These are phyloP conservation scores for Rutstroemia sydowiana DNA, from an alignment of 2,329 filamentous ascomycete genomes.

Conservation along the genomic window DNA sequence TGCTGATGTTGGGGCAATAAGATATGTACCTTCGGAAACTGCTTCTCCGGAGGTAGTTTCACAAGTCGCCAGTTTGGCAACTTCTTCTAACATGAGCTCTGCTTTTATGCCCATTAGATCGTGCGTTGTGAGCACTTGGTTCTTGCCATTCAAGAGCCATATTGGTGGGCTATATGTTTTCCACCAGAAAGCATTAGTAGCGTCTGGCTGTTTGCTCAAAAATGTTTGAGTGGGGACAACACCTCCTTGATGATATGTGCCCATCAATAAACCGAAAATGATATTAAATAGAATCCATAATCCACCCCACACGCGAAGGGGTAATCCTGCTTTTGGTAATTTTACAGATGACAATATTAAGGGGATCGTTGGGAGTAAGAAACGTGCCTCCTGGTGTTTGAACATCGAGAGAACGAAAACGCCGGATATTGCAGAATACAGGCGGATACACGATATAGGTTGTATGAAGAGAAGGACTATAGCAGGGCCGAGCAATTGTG, in stretches of 20 bases:
- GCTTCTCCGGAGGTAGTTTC: slow-evolving; percentile 51
- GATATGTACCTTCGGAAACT: slow-evolving; percentile 52
- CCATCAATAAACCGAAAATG: slow-evolving; percentile 64
- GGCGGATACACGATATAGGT: slow-evolving; percentile 50
- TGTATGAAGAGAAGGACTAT: slow-evolving; percentile 51
- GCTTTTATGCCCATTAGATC: slow-evolving; percentile 69
- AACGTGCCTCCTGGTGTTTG: slow-evolving; percentile 74
- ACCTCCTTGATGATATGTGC: slow-evolving; percentile 75
- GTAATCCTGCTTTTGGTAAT: slow-evolving; percentile 48
- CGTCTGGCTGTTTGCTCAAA: slow-evolving; percentile 58
- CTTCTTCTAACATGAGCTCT: slow-evolving; percentile 48
- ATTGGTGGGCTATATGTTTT: slow-evolving; percentile 78
- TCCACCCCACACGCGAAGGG: slow-evolving; percentile 47
- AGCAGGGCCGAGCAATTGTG: slow-evolving; percentile 65
- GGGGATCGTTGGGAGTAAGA: slow-evolving; percentile 67
- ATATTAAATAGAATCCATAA: slow-evolving; percentile 65
- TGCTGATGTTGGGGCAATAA: slow-evolving; percentile 68
- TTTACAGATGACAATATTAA: slow-evolving; percentile 68
- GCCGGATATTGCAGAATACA: slow-evolving; percentile 69
- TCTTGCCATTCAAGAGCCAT: slow-evolving; percentile 73
- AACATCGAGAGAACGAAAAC: slow-evolving; percentile 64
- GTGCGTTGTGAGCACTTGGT: slow-evolving; percentile 59
- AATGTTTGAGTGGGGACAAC: slow-evolving; percentile 70
- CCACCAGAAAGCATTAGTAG: slow-evolving; percentile 68
- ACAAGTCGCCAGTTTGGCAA: slow-evolving; percentile 55